Conservation (phyloP, 2,329 filamentous ascomycete species). For the Exophiala lecanii-corni region DNA sequence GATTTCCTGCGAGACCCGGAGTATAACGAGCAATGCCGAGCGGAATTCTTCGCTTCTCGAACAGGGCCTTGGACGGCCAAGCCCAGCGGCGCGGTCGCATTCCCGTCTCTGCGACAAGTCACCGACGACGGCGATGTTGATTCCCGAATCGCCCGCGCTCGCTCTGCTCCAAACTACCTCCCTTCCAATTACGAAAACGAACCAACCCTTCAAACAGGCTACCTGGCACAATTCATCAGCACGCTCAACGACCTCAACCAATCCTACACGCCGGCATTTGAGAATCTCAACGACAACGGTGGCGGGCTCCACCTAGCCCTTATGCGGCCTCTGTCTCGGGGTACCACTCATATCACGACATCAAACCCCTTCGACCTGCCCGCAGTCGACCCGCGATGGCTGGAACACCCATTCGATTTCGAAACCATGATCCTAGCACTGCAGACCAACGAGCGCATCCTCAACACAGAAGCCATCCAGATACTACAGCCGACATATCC, state of each 20-base stretch:
- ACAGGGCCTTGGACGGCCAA: slow-evolving; percentile 29
- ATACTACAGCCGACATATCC: slow-evolving; percentile 9
- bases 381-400: slow-evolving; percentile 42
- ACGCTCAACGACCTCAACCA: neutral
- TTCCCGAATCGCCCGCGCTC: neutral
- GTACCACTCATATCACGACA: slow-evolving; percentile 38
- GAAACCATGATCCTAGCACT: slow-evolving; percentile 35
- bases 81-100: slow-evolving; percentile 27
- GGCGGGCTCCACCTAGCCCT: slow-evolving; percentile 17
- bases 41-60: slow-evolving; percentile 11
- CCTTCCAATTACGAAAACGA: slow-evolving; percentile 11
- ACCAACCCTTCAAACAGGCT: slow-evolving; percentile 12
- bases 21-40: slow-evolving; percentile 12
- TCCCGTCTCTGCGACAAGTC: slow-evolving; percentile 27
- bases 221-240: slow-evolving; percentile 13
- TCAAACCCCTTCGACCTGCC: slow-evolving; percentile 33
- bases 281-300: slow-evolving; percentile 22
- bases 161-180: neutral
- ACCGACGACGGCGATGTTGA: slow-evolving; percentile 16
- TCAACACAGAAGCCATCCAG: slow-evolving; percentile 14
- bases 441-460: slow-evolving; percentile 26
- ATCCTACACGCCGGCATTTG: slow-evolving; percentile 14
- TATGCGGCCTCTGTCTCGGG: slow-evolving; percentile 35
- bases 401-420: slow-evolving; percentile 41
- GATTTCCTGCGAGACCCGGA: slow-evolving; percentile 22